Evolutionary conservation across 2,329 filamentous ascomycete species (phyloP).

Genomic region (Apiospora sp.): DNA sequence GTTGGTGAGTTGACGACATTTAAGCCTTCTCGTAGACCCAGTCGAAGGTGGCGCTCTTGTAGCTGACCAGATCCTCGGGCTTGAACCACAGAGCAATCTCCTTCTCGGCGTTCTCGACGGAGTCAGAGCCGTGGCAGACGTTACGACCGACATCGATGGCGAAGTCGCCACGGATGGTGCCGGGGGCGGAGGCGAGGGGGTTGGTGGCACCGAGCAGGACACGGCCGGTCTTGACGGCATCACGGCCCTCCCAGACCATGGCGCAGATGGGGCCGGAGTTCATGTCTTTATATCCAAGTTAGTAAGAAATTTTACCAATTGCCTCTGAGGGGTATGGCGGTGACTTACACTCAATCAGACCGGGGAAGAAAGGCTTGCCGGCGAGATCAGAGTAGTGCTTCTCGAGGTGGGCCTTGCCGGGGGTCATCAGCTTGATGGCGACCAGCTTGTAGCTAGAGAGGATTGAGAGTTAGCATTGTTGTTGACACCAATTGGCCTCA

Average conservation of each 20-base stretch:
- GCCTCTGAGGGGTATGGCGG: not conserved
- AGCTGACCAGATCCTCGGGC: slow-evolving; percentile 82
- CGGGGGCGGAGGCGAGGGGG: slow-evolving; percentile 90
- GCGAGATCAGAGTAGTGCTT: slow-evolving; percentile 94
- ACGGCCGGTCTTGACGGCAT: slow-evolving; percentile 98
- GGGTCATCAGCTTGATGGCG: slow-evolving; percentile 93
- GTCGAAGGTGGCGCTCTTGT: slow-evolving; percentile 84
- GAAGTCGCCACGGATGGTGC: slow-evolving; percentile 79
- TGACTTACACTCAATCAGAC: slow-evolving; percentile 85
- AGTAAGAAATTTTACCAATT: not conserved
- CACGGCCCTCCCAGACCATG: slow-evolving; percentile 99
- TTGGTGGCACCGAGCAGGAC: slow-evolving; percentile 98
- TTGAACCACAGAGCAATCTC: slow-evolving; percentile 99
- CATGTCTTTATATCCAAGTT: slow-evolving; percentile 74
- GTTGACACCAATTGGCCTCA: not conserved
- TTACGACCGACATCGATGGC: slow-evolving; percentile 83
- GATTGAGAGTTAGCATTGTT: not conserved
- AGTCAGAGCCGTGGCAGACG: slow-evolving; percentile 99
- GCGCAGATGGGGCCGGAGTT: slow-evolving; percentile 93
- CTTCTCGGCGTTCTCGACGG: slow-evolving; percentile 99
- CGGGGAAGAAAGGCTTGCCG: slow-evolving; percentile 96
- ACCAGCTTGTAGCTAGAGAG: slow-evolving; percentile 88
- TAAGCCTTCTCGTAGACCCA: slow-evolving; percentile 96
- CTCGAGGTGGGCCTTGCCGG: slow-evolving; percentile 95
- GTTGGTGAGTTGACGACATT: slow-evolving; percentile 30